Conservation (phyloP, 306 rosid species). For the Vachellia collinsii region DNA sequence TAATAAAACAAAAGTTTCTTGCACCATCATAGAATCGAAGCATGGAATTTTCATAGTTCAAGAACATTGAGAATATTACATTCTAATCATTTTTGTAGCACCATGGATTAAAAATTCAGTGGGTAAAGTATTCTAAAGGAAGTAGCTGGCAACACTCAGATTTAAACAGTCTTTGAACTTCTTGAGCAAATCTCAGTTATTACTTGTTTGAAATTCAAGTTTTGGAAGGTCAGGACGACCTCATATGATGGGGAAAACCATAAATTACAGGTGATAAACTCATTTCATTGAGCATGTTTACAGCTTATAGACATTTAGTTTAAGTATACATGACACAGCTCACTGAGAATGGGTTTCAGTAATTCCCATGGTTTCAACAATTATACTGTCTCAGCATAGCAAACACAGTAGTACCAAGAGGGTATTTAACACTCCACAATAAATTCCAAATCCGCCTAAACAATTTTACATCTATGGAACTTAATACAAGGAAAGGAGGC, state of each 20-base stretch:
- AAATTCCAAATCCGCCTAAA: not conserved
- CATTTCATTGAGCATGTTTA: not conserved
- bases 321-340: not conserved
- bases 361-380: not conserved
- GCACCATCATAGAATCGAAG: conserved; percentile 20
- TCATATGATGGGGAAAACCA: not conserved
- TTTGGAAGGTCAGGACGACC: not conserved
- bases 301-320: not conserved
- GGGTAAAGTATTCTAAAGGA: not conserved
- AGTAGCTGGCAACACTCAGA: not conserved
- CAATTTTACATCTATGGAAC: not conserved
- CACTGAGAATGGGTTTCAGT: not conserved
- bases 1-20: conserved; percentile 17
- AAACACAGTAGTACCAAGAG: not conserved
- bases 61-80: not conserved
- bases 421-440: not conserved
- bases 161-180: not conserved
- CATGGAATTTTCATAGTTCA: not conserved
- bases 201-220: not conserved
- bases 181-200: not conserved
- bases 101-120: not conserved
- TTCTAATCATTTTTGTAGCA: not conserved
- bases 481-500: not conserved
- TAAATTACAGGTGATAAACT: not conserved
- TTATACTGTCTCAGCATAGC: not conserved